Evolutionary conservation across 345 rosid genomes (phyloP).

Genomic region (Eucalyptus globulus): DNA sequence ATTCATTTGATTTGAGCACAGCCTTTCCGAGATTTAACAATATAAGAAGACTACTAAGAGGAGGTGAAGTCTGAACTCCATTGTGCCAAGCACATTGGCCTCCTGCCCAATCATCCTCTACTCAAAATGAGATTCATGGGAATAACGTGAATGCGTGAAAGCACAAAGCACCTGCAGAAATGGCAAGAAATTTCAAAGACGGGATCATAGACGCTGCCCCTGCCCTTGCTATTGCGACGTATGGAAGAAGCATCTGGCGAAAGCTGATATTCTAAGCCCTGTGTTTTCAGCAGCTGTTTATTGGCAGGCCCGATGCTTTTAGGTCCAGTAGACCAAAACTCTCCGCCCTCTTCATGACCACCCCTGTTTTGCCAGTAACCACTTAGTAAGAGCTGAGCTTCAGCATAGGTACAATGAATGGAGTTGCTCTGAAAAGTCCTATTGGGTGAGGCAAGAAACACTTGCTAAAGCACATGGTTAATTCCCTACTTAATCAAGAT

Average conservation of each 20-base stretch:
- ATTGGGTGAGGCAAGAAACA: not conserved
- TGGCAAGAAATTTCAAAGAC: constrained; percentile 25
- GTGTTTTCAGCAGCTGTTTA: not conserved
- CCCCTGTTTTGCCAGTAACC: not conserved
- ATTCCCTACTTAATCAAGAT: not conserved
- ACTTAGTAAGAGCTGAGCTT: not conserved
- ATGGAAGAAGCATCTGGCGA: constrained; percentile 19
- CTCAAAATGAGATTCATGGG: not conserved
- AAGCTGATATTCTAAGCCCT: not conserved
- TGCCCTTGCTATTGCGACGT: constrained; percentile 14
- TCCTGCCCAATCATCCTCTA: not conserved
- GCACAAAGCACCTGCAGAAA: constrained; percentile 19
- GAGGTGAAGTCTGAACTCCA: not conserved
- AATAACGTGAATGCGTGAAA: not conserved
- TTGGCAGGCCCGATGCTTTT: not conserved
- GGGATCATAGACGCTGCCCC: constrained; percentile 16
- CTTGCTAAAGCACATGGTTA: not conserved
- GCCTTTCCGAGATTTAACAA: not conserved
- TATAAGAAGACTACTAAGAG: not conserved
- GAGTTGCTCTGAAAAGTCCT: not conserved
- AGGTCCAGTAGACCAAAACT: not conserved
- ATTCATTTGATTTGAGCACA: not conserved
- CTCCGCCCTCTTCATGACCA: not conserved
- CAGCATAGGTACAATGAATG: not conserved
- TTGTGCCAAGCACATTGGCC: not conserved